A percentile compares a stretch with the other conserved stretches of the same genome.
Conservation (phyloP, 2,329 filamentous ascomycete genomes). For the Arthrobotrys sinensis region DNA sequence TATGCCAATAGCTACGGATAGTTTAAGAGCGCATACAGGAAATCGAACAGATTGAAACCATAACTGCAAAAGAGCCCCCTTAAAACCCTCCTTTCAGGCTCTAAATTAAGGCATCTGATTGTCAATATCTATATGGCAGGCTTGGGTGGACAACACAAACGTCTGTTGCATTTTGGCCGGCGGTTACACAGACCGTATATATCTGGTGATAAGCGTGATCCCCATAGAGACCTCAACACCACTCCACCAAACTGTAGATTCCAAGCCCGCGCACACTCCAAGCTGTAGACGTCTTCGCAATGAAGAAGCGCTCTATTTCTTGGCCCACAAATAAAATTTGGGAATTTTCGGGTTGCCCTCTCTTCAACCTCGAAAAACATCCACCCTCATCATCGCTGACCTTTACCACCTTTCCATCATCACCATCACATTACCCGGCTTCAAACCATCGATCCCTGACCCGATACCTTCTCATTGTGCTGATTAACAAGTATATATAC, state of each 20-base stretch:
- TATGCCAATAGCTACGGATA: too few relatives aligned
- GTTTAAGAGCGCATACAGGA: too few relatives aligned
- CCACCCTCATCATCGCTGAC: background rate
- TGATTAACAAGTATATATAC: constrained; percentile 10
- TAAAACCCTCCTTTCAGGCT: too few relatives aligned
- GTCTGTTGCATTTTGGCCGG: background rate
- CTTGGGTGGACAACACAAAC: background rate
- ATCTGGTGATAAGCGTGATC: background rate
- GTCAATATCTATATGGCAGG: too few relatives aligned
- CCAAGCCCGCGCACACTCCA: background rate
- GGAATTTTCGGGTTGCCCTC: background rate
- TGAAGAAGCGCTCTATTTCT: background rate
- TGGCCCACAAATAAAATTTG: background rate
- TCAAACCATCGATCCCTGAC: background rate
- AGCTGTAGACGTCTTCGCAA: constrained; percentile 1
- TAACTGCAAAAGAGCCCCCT: too few relatives aligned
- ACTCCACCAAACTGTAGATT: background rate
- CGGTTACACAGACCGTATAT: background rate
- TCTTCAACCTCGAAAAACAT: background rate
- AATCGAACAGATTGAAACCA: too few relatives aligned
- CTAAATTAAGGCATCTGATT: too few relatives aligned
- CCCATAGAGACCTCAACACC: background rate
- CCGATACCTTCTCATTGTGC: background rate
- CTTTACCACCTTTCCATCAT: background rate
- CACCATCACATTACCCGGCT: background rate